Evolutionary conservation across 257 asterid species (phyloP), one percentile per base, ranked within the genome.

Genomic region (Eucommia ulmoides): DNA sequence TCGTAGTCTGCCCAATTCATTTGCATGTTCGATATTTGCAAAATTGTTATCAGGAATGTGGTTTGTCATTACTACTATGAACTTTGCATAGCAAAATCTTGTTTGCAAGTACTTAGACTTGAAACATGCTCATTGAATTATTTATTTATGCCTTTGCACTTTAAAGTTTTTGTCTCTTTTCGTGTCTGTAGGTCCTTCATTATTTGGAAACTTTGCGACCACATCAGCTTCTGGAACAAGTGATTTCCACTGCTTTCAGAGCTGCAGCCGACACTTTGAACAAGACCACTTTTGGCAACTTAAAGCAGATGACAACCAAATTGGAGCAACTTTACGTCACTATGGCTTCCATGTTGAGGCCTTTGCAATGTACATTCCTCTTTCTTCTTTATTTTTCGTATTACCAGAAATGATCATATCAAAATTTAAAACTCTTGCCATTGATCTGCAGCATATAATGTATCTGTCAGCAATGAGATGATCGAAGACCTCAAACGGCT

Each of bases 231-330:
- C 81, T 91, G 73, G 94, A 65, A 59, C 86, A 91, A 72, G 81
- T 91, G 93, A 74, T 91, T 35, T 80, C 87, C 63, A 65, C 96
- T 55, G 84, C 96, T 68, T 83, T 83, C 64, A 73, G 80, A 61
- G 94, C 96, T 22, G 80, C 96, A 38, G 86, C 93, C 0, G 93
- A 83, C 71, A 82, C 94, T 20, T 75, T 91, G 60, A 64, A 75
- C 60, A 83, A 47, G 65, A 74, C 93, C 41, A 65, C 85, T 19
- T 83, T 69, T 59, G 93, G 93, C 21, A 80, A 59, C 65, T 58
- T 74, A 25, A 68, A 77, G 60, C 94, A 72, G 65, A 72, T 91
- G 93, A 59, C 76, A 41, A 51, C 77, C 45, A 91, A 73, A 73
- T 66, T 83, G 19, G 93, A 61, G 56, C 76, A n/a, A 51, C 92